Conservation (phyloP, 768 basidiomycete genomes). For the Naganishia onofrii region DNA sequence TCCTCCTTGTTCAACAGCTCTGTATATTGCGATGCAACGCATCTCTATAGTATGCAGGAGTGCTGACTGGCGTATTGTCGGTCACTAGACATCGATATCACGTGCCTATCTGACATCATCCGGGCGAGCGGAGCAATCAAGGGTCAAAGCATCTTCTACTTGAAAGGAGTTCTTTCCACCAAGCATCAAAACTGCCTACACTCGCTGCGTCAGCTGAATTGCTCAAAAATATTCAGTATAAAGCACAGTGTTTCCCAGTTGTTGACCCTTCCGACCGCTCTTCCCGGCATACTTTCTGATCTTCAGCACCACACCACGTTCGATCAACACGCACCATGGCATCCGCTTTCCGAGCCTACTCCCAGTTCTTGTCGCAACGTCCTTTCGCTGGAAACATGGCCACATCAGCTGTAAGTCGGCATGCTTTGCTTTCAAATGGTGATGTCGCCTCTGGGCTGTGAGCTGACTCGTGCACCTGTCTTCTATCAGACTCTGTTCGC, state of each 20-base stretch:
- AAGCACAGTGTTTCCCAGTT: too few species aligned
- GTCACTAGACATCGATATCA: not conserved
- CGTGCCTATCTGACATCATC: not conserved
- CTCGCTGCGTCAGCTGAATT: not conserved
- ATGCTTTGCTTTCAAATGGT: not conserved
- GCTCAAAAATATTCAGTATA: not conserved
- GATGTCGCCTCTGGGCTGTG: not conserved
- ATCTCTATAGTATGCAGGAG: too few species aligned
- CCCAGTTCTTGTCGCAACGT: slow-evolving; percentile 13
- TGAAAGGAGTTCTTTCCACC: not conserved
- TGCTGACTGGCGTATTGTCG: not conserved
- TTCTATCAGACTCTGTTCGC: slow-evolving; percentile 45
- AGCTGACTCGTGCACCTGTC: not conserved
- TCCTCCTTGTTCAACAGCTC: too few species aligned
- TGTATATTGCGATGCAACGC: too few species aligned
- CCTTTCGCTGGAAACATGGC: slow-evolving; percentile 24
- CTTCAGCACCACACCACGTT: not conserved
- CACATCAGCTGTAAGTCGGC: slow-evolving; percentile 8
- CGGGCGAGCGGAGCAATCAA: not conserved
- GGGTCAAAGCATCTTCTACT: not conserved
- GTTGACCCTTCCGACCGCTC: too few species aligned
- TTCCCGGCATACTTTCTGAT: too few species aligned
- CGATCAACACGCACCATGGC: not conserved
- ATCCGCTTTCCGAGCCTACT: slow-evolving; percentile 25
- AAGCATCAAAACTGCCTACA: not conserved